These are phyloP conservation scores for Didymellaceae sp. DNA, from an alignment of 2,329 filamentous ascomycete genomes.

Conservation along the genomic window DNA sequence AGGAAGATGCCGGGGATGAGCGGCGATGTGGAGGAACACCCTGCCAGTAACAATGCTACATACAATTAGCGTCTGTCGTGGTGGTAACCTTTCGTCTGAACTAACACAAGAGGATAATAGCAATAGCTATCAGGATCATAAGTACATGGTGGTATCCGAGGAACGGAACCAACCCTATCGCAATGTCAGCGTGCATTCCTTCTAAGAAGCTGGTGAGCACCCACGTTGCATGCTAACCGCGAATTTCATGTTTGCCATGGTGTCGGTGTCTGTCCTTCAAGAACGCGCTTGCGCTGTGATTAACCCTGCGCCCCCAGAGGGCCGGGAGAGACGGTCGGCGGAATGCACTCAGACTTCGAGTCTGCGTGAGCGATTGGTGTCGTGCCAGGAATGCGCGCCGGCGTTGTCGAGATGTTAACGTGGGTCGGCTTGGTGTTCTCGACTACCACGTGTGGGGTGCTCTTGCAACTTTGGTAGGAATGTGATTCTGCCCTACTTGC, in stretches of 20 bases:
- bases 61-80: slow-evolving; percentile 29
- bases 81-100: slow-evolving; percentile 29
- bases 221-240: slow-evolving; percentile 59
- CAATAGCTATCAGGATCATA: slow-evolving; percentile 94
- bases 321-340: slow-evolving; percentile 43
- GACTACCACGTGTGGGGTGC: slow-evolving; percentile 28
- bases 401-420: slow-evolving; percentile 26
- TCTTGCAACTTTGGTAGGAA: slow-evolving; percentile 39
- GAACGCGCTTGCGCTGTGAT: slow-evolving; percentile 29
- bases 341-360: slow-evolving; percentile 42
- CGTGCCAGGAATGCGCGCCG: slow-evolving; percentile 27
- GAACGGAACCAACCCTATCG: slow-evolving; percentile 63
- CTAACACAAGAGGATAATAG: slow-evolving; percentile 94
- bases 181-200: slow-evolving; percentile 33
- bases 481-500: slow-evolving; percentile 38
- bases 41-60: slow-evolving; percentile 85
- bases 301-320: slow-evolving; percentile 52
- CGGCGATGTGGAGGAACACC: slow-evolving; percentile 95
- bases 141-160: slow-evolving; percentile 82
- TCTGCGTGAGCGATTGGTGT: slow-evolving; percentile 30
- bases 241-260: slow-evolving; percentile 58
- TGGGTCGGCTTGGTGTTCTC: slow-evolving; percentile 23
- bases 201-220: slow-evolving; percentile 22
- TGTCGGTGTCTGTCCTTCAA: slow-evolving; percentile 35
- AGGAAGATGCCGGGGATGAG: slow-evolving; percentile 96